Conservation (phyloP, 768 basidiomycete species). For the Mycena amicta region DNA sequence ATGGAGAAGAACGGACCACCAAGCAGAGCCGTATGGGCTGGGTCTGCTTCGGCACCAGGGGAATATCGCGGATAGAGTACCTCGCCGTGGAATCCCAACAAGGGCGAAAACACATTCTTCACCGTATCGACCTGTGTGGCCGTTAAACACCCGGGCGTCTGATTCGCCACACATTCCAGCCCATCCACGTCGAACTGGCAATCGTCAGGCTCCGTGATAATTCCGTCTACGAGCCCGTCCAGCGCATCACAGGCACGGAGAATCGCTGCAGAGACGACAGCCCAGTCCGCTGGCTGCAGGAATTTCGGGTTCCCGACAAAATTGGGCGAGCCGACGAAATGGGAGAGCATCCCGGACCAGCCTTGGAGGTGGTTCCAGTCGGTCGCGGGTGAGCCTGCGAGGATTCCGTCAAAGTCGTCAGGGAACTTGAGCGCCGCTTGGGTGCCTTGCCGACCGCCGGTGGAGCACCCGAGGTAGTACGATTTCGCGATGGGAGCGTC, state of each 20-base stretch:
- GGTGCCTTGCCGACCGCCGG: conserved; percentile 3
- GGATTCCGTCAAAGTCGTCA: conserved; percentile 22
- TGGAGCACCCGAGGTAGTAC: conserved; percentile 23
- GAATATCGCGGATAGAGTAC: conserved; percentile 22
- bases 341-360: conserved; percentile 6
- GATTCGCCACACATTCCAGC: conserved; percentile 13
- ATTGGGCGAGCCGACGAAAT: conserved; percentile 8
- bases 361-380: conserved; percentile 4
- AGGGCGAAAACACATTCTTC: conserved; percentile 17
- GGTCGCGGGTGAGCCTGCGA: conserved; percentile 26
- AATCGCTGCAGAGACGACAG: conserved; percentile 20
- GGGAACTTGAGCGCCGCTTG: conserved; percentile 6
- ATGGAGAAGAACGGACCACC: background rate
- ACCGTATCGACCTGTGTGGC: conserved; percentile 22
- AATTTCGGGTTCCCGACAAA: conserved; percentile 11
- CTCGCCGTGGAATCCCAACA: conserved; percentile 18
- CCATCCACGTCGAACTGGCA: conserved; percentile 24
- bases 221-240: conserved; percentile 24
- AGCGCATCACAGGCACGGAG: conserved; percentile 19
- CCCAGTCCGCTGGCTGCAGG: conserved; percentile 21
- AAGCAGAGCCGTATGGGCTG: background rate
- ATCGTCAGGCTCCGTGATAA: conserved; percentile 25
- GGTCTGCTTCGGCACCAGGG: conserved; percentile 18
- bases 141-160: conserved; percentile 21
- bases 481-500: conserved; percentile 13